phyloP scores from a whole-genome alignment of 371 early-diverging fungal genomes.

The Mucor sp. region DNA sequence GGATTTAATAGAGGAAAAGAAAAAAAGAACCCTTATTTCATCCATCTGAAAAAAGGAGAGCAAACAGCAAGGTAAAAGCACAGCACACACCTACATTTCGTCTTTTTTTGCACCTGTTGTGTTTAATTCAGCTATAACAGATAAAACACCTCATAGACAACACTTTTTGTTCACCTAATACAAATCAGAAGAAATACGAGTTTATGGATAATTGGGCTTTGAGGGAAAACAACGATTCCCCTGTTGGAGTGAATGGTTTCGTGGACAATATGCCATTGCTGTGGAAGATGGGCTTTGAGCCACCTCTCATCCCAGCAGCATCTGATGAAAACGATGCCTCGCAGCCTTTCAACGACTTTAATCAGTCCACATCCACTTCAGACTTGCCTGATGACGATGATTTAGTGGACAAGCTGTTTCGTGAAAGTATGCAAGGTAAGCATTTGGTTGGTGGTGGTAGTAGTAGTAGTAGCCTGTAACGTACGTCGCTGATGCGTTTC shows the following conservation, averaged over 20 bases:
- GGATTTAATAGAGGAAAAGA: neutral
- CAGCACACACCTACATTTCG: no score
- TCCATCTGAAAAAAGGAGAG: neutral
- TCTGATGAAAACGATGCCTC: conserved; percentile 15
- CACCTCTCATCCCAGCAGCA: conserved; percentile 17
- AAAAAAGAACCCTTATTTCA: conserved; percentile 3
- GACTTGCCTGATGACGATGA: conserved; percentile 39
- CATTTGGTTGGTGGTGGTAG: no score
- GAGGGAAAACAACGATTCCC: conserved; percentile 25
- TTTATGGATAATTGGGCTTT: conserved; percentile 33
- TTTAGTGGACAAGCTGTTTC: conserved; percentile 39
- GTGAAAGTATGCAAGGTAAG: conserved; percentile 35
- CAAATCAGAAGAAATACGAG: neutral
- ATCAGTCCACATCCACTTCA: conserved; percentile 33
- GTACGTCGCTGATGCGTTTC: no score
- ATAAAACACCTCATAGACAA: neutral
- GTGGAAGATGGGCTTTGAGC: conserved; percentile 31
- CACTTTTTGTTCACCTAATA: neutral
- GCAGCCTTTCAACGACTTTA: conserved; percentile 26
- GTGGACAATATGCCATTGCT: conserved; percentile 27
- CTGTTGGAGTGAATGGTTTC: conserved; percentile 30
- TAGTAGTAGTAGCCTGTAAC: no score
- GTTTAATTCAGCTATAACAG: neutral
- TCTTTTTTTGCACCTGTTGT: neutral
- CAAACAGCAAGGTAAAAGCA: neutral